Base-by-base conservation (phyloP, 192 early-diverging fungal species). In the Entomortierella parvispora region DNA sequence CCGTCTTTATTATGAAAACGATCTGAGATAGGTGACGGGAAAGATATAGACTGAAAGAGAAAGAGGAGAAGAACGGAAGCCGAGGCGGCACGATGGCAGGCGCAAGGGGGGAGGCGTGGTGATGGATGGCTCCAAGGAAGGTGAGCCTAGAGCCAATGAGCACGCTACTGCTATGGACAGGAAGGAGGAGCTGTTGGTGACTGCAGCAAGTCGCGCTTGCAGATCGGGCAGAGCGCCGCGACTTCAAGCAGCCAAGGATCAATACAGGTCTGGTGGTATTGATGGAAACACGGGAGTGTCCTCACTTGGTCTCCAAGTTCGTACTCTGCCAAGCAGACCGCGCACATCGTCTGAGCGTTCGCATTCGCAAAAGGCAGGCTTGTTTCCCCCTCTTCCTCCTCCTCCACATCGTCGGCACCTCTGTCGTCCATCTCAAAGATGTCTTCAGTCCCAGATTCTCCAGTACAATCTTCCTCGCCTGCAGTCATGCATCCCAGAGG, bases 201-300 rank as follows among this genome's bases (percentile, higher is more conserved):
- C n/a, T n/a, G n/a, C n/a, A 40, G 37, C 22, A 83, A 74, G 12
- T 82, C 80, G 4, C 72, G 71, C 43, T 83, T 75, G 61, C 86
- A 88, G 34, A 88, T 86, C 12, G 86, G 86, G 51, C 86, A 88
- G 7, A 79, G 65, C 44, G 84, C 79, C 17, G 75, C 75, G 15
- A 78, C 78, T 44, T 84, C 70, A 2, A 82, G 62, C 53, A 86
- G 15, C 86, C 86, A 88, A 17, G 65, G 70, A 42, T 86, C 86
- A 28, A 88, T 83, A 60, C 86, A 88, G 10, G 79, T 77, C 43
- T 69, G 46, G 53, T 88, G 86, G 60, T 86, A 88, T 53, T 80
- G 81, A 47, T 88, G 86, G 23, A 70, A 72, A 57, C 86, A 88
- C 20, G 84, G 83, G 32, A 88, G 68, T 23, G 74, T 67, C 33